Conservation (phyloP, 768 basidiomycete genomes). For the Tricholoma bakamatsutake region DNA sequence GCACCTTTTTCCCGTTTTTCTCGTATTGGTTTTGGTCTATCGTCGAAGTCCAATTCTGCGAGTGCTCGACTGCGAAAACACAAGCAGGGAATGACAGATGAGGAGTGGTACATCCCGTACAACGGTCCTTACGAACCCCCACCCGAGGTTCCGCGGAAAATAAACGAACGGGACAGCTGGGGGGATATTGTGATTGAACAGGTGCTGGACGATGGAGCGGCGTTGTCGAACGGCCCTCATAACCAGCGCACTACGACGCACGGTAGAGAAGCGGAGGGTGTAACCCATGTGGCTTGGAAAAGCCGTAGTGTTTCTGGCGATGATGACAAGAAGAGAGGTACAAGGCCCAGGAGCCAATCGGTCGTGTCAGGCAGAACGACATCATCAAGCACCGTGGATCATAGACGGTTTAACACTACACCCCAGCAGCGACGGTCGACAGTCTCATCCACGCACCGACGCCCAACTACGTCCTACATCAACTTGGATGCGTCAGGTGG, state of each 20-base stretch:
- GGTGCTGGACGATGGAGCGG: slow-evolving; percentile 21
- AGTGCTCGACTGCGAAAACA: slow-evolving; percentile 4
- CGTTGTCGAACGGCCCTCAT: slow-evolving; percentile 23
- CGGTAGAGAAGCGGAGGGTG: slow-evolving; percentile 13
- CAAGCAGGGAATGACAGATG: slow-evolving; percentile 21
- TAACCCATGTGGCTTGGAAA: slow-evolving; percentile 10
- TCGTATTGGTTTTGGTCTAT: slow-evolving; percentile 13
- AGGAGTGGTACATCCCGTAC: slow-evolving; percentile 62
- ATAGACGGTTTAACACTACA: slow-evolving; percentile 24
- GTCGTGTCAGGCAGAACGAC: slow-evolving; percentile 35
- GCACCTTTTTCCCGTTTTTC: slow-evolving; percentile 13
- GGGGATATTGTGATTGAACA: slow-evolving; percentile 28
- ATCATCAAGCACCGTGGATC: slow-evolving; percentile 34
- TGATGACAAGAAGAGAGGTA: slow-evolving; percentile 17
- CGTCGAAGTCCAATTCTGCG: slow-evolving; percentile 8
- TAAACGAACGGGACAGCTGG: slow-evolving; percentile 36
- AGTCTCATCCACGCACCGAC: slow-evolving; percentile 26
- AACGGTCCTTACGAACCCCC: slow-evolving; percentile 55
- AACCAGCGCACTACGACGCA: slow-evolving; percentile 21
- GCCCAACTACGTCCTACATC: slow-evolving; percentile 35
- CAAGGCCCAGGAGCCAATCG: slow-evolving; percentile 33
- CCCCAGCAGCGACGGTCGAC: slow-evolving; percentile 30
- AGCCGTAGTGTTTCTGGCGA: slow-evolving; percentile 4
- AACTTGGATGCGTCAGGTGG: slow-evolving; percentile 47
- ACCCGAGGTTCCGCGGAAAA: slow-evolving; percentile 21